Percentiles rank a stretch among this genome's conserved stretches.
These are phyloP conservation scores for Suhomyces chickasaworum DNA, from an alignment of 1,139 yeast species.

Conservation along the genomic window DNA sequence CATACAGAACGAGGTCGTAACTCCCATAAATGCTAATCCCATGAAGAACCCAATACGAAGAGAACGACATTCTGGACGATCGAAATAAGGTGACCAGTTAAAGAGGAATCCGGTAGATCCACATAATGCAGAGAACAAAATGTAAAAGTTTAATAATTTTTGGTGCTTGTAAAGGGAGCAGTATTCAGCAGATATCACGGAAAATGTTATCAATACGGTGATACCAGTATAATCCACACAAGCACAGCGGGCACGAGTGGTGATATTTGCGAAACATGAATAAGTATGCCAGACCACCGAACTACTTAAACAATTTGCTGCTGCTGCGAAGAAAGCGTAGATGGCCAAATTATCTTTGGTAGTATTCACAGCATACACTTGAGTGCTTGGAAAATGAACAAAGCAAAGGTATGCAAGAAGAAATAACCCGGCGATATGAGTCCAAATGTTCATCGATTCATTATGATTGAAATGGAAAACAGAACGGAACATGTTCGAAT, in stretches of 20 bases:
- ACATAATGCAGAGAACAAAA: constrained; percentile 61
- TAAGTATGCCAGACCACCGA: constrained; percentile 94
- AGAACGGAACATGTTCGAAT: constrained; percentile 57
- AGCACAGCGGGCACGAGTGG: constrained; percentile 72
- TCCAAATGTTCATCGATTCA: constrained; percentile 93
- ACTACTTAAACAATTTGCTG: constrained; percentile 73
- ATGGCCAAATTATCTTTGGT: constrained; percentile 55
- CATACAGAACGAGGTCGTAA: constrained; percentile 61
- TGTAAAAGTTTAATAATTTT: constrained; percentile 47
- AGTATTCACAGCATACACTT: constrained; percentile 42
- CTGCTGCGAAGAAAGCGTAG: constrained; percentile 67
- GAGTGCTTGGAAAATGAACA: constrained; percentile 62
- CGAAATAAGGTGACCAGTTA: constrained; percentile 91
- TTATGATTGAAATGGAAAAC: constrained; percentile 68
- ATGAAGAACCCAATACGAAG: constrained; percentile 82
- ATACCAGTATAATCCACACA: constrained; percentile 97
- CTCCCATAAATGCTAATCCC: constrained; percentile 76
- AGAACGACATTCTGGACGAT: constrained; percentile 79
- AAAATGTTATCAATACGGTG: constrained; percentile 86
- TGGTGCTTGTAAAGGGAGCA: constrained; percentile 71
- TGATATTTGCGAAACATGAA: constrained; percentile 69
- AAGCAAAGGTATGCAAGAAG: constrained; percentile 58
- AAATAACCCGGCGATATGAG: constrained; percentile 74
- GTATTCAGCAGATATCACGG: constrained; percentile 84
- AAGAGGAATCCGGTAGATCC: constrained; percentile 74